phyloP scores from a whole-genome alignment of 306 rosid genomes.

The Vicia villosa region DNA sequence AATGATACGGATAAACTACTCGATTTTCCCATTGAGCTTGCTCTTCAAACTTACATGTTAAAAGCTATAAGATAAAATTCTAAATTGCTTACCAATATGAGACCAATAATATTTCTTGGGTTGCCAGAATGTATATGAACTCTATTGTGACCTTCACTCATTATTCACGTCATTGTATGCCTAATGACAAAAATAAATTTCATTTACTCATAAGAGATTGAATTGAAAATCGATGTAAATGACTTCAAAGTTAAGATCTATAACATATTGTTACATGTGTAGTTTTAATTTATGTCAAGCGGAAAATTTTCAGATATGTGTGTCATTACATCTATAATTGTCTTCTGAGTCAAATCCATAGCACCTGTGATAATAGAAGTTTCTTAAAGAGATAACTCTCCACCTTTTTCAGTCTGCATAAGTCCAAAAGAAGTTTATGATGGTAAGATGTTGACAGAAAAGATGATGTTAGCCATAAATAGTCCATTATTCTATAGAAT shows the following conservation, averaged over 20 bases:
- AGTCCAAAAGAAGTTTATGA: too few relatives aligned
- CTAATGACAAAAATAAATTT: slow-evolving; percentile 44
- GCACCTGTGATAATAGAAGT: slow-evolving; percentile 76
- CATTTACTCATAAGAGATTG: slow-evolving; percentile 7
- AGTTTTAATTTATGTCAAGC: slow-evolving; percentile 71
- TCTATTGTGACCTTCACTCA: slow-evolving; percentile 73
- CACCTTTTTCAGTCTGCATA: slow-evolving; percentile 82
- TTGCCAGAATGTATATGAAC: slow-evolving; percentile 63
- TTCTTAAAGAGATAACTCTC: slow-evolving; percentile 75
- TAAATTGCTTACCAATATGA: slow-evolving; percentile 63
- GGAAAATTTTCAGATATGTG: slow-evolving; percentile 67
- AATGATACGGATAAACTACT: too few relatives aligned
- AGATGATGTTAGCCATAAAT: too few relatives aligned
- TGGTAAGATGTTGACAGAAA: too few relatives aligned
- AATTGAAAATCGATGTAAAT: not conserved
- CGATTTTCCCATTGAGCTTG: too few relatives aligned
- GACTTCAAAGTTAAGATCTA: not conserved
- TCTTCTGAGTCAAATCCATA: slow-evolving; percentile 74
- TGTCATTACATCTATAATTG: slow-evolving; percentile 85
- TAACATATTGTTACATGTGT: slow-evolving; percentile 65
- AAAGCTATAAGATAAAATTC: too few relatives aligned
- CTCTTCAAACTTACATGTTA: too few relatives aligned
- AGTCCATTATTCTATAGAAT: too few relatives aligned
- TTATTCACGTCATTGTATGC: slow-evolving; percentile 61
- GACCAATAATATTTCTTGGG: slow-evolving; percentile 63